phyloP scores from a whole-genome alignment of 2,329 filamentous ascomycete genomes.

The Juglanconis oblonga region DNA sequence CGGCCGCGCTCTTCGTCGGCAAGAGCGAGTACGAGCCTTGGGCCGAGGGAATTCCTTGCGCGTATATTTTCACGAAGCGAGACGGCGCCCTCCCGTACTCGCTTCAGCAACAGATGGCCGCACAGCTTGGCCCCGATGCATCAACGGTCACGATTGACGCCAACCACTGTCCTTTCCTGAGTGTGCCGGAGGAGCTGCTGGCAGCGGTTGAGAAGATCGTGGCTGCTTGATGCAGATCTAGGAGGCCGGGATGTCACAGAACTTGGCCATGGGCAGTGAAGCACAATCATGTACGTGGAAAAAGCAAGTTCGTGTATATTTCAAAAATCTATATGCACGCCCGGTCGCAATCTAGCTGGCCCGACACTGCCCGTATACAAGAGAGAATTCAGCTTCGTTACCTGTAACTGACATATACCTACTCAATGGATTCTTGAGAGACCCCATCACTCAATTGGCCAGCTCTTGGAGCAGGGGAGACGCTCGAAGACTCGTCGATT shows the following conservation, averaged over 20 bases:
- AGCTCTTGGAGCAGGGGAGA: not conserved
- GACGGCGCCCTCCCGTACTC: conserved; percentile 17
- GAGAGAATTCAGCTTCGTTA: no score
- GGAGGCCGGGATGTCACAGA: not conserved
- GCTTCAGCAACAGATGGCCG: conserved; percentile 20
- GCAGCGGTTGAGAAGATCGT: conserved; percentile 14
- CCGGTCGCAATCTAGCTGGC: no score
- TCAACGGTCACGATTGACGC: conserved; percentile 14
- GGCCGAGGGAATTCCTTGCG: conserved; percentile 14
- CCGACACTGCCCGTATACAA: no score
- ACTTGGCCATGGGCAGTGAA: not conserved
- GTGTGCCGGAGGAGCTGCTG: conserved; percentile 12
- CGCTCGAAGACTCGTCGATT: not conserved
- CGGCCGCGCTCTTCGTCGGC: conserved; percentile 14
- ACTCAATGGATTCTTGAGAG: not conserved
- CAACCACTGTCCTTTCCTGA: conserved; percentile 19
- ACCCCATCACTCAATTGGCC: not conserved
- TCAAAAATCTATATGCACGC: no score
- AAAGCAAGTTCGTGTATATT: not conserved
- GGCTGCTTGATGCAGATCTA: not conserved
- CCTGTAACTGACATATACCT: not conserved
- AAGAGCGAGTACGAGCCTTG: conserved; percentile 19
- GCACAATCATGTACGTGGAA: not conserved
- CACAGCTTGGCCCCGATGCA: conserved; percentile 8
- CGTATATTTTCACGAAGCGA: conserved; percentile 17